Conservation (phyloP, 1,139 yeast species). For the Sugiyamaella grinbergsii region DNA sequence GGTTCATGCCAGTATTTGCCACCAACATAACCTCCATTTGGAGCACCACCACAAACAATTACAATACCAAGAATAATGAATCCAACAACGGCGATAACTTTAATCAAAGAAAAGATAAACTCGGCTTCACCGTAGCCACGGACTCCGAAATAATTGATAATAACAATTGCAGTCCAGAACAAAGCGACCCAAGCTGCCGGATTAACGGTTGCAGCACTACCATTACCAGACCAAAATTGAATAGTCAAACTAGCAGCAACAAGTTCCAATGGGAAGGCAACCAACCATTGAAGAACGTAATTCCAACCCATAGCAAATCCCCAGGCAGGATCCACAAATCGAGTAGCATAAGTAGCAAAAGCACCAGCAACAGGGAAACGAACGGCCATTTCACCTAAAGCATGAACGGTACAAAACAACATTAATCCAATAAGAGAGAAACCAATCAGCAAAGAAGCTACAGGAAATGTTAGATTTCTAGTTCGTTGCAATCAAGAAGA, state of each 20-base stretch:
- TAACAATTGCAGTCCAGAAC: slow-evolving; percentile 58
- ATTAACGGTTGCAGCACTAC: slow-evolving; percentile 54
- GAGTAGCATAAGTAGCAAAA: slow-evolving; percentile 53
- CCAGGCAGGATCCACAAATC: slow-evolving; percentile 66
- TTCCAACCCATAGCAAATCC: slow-evolving; percentile 86
- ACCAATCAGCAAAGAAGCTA: slow-evolving; percentile 63
- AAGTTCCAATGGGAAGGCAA: slow-evolving; percentile 74
- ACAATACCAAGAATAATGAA: slow-evolving; percentile 66
- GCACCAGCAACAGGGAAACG: slow-evolving; percentile 66
- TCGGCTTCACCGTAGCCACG: slow-evolving; percentile 80
- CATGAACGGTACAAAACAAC: slow-evolving; percentile 57
- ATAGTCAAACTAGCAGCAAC: slow-evolving; percentile 78
- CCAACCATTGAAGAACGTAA: slow-evolving; percentile 78
- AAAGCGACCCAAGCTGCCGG: slow-evolving; percentile 69
- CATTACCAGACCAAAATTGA: slow-evolving; percentile 62
- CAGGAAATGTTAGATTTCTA: too few relatives aligned
- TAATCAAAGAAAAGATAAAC: slow-evolving; percentile 61
- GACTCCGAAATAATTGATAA: slow-evolving; percentile 70
- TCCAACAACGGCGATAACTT: slow-evolving; percentile 64
- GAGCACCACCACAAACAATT: slow-evolving; percentile 69
- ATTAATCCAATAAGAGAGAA: slow-evolving; percentile 49
- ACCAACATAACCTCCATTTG: slow-evolving; percentile 64
- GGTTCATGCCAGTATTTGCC: slow-evolving; percentile 63
- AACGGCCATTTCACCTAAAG: slow-evolving; percentile 65
- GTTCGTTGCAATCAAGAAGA: too few relatives aligned